Evolutionary conservation across 1,139 yeast species (phyloP), one percentile per base, ranked within the genome.

Genomic region (Saccharomyces hybrid): DNA sequence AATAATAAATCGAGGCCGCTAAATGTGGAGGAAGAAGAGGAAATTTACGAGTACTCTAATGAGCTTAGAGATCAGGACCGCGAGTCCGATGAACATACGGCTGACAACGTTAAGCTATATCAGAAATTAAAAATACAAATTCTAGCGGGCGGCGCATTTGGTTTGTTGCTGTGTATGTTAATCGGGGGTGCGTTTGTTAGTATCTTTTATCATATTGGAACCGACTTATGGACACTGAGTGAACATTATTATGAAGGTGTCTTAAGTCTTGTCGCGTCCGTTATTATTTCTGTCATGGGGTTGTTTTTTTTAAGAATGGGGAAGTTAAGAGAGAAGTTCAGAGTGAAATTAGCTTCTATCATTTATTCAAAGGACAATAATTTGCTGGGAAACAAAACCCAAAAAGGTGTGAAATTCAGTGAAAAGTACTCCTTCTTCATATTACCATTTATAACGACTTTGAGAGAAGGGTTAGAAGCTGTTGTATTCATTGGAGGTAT

Each of bases 201-300:
- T 62, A 83, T 87, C 14, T 91, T 88, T 71, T 90, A 91, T 67
- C 73, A 84, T 44, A 77, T 89, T 48, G 89, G 88, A 54, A 80
- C 82, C 38, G 95, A 91, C 76, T 74, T 90, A 59, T 91, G 97
- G 97, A 73, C 89, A 16, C 70, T 75, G 48, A 83, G 96, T 51
- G 98, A 91, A 70, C 97, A 91, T 69, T 78, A 90, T 57, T 91
- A 96, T 88, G 98, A 91, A 75, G 97, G 97, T 68, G 78, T 86
- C 41, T 83, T 91, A 66, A 85, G 90, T 69, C 74, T 90, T 34
- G 78, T 91, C 63, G 97, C 98, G 1, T 80, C 95, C 0, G 76
- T 87, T 26, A 80, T 91, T 69, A 91, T 91, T 59, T 83, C 97
- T 2, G 65, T 83, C 50, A 90, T 91, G 97, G 97, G 98, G 52